A percentile compares a stretch with the other conserved stretches of the same genome.
Conservation (phyloP, 2,329 filamentous ascomycete species). For the Tolypocladium album region DNA sequence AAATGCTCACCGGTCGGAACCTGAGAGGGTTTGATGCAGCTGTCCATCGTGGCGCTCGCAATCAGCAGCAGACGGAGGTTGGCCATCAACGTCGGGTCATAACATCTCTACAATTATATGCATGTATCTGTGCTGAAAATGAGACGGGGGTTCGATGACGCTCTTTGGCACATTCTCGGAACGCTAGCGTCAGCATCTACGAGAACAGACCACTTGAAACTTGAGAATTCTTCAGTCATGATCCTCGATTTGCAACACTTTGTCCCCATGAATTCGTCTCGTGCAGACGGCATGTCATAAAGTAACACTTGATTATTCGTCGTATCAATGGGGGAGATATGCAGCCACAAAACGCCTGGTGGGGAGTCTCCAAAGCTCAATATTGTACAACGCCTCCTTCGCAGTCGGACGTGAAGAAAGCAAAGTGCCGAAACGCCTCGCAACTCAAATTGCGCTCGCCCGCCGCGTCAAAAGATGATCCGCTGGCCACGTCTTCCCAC, state of each 20-base stretch:
- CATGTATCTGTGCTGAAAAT: not conserved
- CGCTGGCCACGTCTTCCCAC: not conserved
- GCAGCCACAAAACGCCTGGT: not conserved
- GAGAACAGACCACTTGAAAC: not conserved
- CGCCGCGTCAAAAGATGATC: not conserved
- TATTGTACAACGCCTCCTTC: not conserved
- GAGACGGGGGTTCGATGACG: not conserved
- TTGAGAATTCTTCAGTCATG: not conserved
- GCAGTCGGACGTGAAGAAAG: not conserved
- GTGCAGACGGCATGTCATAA: too few relatives aligned
- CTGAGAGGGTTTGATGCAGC: not conserved
- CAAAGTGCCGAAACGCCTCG: not conserved
- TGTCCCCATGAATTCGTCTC: not conserved
- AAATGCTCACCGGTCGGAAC: constrained; percentile 34
- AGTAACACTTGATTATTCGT: not conserved
- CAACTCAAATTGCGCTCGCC: not conserved
- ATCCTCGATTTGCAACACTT: not conserved
- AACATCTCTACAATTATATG: not conserved
- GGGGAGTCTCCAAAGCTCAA: not conserved
- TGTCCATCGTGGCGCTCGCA: not conserved
- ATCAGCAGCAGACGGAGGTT: not conserved
- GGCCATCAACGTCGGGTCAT: not conserved
- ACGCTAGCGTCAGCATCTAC: too few relatives aligned
- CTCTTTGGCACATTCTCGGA: not conserved
- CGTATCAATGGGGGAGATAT: not conserved